phyloP scores from a whole-genome alignment of 768 basidiomycete genomes.

The Pleurotus cornucopiae region DNA sequence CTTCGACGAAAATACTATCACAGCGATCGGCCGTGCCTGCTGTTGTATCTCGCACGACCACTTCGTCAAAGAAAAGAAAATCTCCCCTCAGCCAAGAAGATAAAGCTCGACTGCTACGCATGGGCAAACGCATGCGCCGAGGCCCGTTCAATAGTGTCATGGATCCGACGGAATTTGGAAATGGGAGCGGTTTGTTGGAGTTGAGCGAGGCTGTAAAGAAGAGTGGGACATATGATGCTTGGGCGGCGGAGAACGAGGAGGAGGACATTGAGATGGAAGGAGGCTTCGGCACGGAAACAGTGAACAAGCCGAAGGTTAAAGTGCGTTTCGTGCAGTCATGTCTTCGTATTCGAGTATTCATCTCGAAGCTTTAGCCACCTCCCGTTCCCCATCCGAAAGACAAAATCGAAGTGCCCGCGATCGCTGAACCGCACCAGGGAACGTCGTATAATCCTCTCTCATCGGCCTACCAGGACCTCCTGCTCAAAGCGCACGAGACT shows the following conservation, averaged over 20 bases:
- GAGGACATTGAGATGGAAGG: constrained; percentile 25
- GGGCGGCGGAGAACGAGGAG: constrained; percentile 35
- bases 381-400: constrained; percentile 37
- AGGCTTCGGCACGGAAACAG: constrained; percentile 36
- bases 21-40: constrained; percentile 89
- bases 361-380: constrained; percentile 43
- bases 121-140: constrained; percentile 66
- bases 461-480: constrained; percentile 65
- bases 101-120: constrained; percentile 69
- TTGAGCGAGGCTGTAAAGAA: constrained; percentile 65
- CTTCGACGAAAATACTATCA: constrained; percentile 73
- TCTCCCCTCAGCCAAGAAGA: constrained; percentile 53
- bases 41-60: constrained; percentile 54
- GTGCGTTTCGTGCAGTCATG: constrained; percentile 26
- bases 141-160: constrained; percentile 72
- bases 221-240: constrained; percentile 66
- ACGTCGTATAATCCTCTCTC: constrained; percentile 87
- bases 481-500: constrained; percentile 60
- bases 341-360: constrained; percentile 1
- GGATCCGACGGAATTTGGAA: constrained; percentile 63
- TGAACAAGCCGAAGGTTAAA: constrained; percentile 46
- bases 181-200: constrained; percentile 61
- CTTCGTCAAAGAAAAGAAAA: constrained; percentile 38
- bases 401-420: constrained; percentile 59
- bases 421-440: constrained; percentile 72